Percentiles rank a stretch among this genome's conserved stretches.
These are phyloP conservation scores for Capsicum pubescens DNA, from an alignment of 257 asterid species.

Conservation along the genomic window DNA sequence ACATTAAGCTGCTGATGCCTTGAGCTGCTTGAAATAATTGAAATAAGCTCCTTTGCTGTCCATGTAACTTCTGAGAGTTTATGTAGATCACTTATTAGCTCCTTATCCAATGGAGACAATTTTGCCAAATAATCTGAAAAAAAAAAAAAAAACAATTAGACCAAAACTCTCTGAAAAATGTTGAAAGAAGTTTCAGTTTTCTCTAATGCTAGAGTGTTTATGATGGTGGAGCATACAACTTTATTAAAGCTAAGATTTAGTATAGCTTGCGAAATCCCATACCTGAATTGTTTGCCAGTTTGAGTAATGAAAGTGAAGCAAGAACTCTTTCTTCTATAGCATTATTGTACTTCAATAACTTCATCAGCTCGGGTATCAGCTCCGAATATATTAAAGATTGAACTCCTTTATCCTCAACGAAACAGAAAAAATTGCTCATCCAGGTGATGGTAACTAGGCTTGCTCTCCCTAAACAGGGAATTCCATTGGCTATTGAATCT, in stretches of 20 bases:
- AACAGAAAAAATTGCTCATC: constrained; percentile 58
- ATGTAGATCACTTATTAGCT: constrained; percentile 46
- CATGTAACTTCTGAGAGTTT: constrained; percentile 62
- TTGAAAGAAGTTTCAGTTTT: neutral
- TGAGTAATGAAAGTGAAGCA: constrained; percentile 64
- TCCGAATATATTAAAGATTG: constrained; percentile 53
- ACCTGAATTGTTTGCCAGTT: constrained; percentile 68
- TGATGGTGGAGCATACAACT: neutral
- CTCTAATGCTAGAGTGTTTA: neutral
- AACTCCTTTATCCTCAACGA: constrained; percentile 48
- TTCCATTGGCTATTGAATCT: constrained; percentile 61
- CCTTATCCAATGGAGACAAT: constrained; percentile 38
- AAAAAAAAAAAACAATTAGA: constrained; percentile 16
- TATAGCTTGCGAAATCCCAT: constrained; percentile 12
- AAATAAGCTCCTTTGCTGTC: constrained; percentile 72
- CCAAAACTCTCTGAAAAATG: neutral
- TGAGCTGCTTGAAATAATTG: constrained; percentile 39
- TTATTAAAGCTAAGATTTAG: neutral
- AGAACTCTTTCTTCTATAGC: constrained; percentile 69
- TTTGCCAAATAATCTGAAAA: constrained; percentile 51
- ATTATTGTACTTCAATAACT: constrained; percentile 45
- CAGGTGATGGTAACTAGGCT: constrained; percentile 74
- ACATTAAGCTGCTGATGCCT: constrained; percentile 1
- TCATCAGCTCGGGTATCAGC: constrained; percentile 55
- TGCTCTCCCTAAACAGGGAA: constrained; percentile 76